Percentiles rank a stretch among this genome's conserved stretches.
Conservation (phyloP, 2,329 filamentous ascomycete genomes). For the Penicillium sp. region DNA sequence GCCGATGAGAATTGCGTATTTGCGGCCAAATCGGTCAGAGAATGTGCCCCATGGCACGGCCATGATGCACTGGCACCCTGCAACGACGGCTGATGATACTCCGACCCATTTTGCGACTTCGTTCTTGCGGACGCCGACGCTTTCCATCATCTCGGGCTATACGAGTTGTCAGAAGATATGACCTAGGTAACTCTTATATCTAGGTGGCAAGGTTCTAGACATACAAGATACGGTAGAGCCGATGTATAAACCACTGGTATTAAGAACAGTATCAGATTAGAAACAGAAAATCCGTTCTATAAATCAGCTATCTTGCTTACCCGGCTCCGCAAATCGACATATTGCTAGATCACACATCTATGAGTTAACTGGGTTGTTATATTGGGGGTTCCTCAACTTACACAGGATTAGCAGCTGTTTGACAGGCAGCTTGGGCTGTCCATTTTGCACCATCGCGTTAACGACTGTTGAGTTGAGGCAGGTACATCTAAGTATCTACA, state of each 20-base stretch:
- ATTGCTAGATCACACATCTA: conserved; percentile 51
- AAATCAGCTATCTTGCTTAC: conserved; percentile 24
- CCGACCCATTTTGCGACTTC: conserved; percentile 79
- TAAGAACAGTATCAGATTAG: conserved; percentile 9
- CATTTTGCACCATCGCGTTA: conserved; percentile 20
- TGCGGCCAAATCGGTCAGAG: conserved; percentile 76
- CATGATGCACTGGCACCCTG: conserved; percentile 65
- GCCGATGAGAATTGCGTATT: conserved; percentile 72
- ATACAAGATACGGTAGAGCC: conserved; percentile 59
- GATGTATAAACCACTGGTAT: conserved; percentile 58
- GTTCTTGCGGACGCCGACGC: conserved; percentile 64
- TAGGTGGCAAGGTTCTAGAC: conserved; percentile 13
- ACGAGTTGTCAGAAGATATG: conserved; percentile 1
- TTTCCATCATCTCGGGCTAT: conserved; percentile 75
- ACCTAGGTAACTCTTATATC: background rate
- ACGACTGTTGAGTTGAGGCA: background rate
- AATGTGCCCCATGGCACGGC: conserved; percentile 72
- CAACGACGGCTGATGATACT: conserved; percentile 68
- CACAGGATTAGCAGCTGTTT: conserved; percentile 75
- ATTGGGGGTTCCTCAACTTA: conserved; percentile 39
- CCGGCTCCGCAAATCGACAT: conserved; percentile 73
- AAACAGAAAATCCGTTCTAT: background rate
- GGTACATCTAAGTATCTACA: background rate
- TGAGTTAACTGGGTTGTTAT: background rate
- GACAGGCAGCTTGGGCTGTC: conserved; percentile 62